phyloP scores from a whole-genome alignment of 768 basidiomycete species.

The Amanita muscaria region DNA sequence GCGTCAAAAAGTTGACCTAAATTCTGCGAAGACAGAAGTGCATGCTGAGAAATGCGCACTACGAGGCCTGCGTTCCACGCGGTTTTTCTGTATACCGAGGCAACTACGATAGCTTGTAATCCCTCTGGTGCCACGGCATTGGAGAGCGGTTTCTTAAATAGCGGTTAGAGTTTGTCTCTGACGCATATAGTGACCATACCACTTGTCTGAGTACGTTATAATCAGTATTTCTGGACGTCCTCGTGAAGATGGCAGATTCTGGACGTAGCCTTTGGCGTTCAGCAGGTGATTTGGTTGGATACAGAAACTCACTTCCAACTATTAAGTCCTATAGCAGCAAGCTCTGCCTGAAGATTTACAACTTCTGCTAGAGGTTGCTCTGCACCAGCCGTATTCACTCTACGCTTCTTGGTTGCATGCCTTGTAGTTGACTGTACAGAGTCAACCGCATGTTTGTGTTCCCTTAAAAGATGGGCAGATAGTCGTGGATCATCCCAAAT shows the following conservation, averaged over 20 bases:
- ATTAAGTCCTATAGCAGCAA: slow-evolving; percentile 45
- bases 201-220: slow-evolving; percentile 44
- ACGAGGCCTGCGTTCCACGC: slow-evolving; percentile 54
- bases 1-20: slow-evolving; percentile 50
- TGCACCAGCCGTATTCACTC: slow-evolving; percentile 26
- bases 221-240: slow-evolving; percentile 57
- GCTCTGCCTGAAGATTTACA: slow-evolving; percentile 33
- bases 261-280: slow-evolving; percentile 32
- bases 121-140: slow-evolving; percentile 15
- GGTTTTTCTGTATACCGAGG: slow-evolving; percentile 53
- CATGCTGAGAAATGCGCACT: slow-evolving; percentile 59
- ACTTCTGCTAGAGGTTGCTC: slow-evolving; percentile 39
- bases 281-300: not conserved
- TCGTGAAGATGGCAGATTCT: slow-evolving; percentile 53
- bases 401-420: slow-evolving; percentile 23
- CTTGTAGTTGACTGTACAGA: slow-evolving; percentile 24
- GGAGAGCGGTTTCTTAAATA: slow-evolving; percentile 17
- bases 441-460: slow-evolving; percentile 39
- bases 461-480: slow-evolving; percentile 45
- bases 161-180: not conserved
- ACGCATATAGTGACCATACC: slow-evolving; percentile 20
- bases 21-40: slow-evolving; percentile 61
- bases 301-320: slow-evolving; percentile 50
- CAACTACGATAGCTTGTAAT: slow-evolving; percentile 41
- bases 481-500: slow-evolving; percentile 48